Evolutionary conservation across 805 yeast species (phyloP), one percentile per base, ranked within the genome.

Genomic region (Spathaspora sp.): DNA sequence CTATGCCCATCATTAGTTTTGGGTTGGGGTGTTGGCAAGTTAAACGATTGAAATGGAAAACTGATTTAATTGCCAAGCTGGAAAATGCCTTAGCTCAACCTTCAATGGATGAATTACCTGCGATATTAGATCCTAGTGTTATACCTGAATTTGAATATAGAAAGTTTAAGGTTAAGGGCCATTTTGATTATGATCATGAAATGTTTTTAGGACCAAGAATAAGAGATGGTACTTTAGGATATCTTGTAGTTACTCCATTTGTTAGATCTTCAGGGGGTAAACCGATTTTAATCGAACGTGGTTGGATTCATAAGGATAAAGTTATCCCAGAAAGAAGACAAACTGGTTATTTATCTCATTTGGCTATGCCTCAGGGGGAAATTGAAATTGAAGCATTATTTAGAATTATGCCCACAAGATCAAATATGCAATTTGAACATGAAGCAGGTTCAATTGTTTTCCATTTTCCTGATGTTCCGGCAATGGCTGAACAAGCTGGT

Each of bases 1-100:
- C 93, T 18, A 93, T 96, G 86, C 99, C 99, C 0, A 76, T 91
- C 1, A 77, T 91, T 2, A 82, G 97, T 10, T 88, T 93, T 64
- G 85, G 84, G 46, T 72, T 94, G 44, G 99, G 98, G 1, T 80
- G 91, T 51, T 94, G 99, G 99, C 99, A 94, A 71, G 83, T 89
- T 45, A 75, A 81, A 59, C 77, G 99, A 57, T 71, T 94, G 47
- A 76, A 81, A 54, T 94, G 99, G 99, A 94, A 94, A 66, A 87
- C 84, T 20, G 81, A 85, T 55, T 75, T 94, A 55, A 87, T 94
- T 54, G 86, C 96, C 2, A 79, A 80, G 18, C 85, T 93, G 61
- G 97, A 94, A 66, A 90, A 89, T 60, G 74, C 92, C 56, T 70
- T 94, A 58, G 83, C 92, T 0, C 80, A 81, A 52, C 83, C 85